Conservation (phyloP, 306 rosid species). For the Acacia crassicarpa region DNA sequence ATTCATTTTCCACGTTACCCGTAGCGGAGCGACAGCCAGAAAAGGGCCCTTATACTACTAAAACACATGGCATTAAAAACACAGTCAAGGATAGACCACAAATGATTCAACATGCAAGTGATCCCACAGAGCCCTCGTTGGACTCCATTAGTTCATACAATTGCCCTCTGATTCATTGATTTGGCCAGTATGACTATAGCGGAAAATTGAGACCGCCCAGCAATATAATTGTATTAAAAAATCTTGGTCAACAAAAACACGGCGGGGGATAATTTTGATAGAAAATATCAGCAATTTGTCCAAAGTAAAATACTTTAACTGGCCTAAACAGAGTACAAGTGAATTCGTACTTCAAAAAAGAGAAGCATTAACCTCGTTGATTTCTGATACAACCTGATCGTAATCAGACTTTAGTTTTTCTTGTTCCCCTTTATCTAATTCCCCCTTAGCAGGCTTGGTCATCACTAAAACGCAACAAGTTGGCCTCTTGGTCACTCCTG, state of each 20-base stretch:
- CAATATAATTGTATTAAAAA: background rate
- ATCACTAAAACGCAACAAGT: constrained; percentile 86
- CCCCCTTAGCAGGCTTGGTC: constrained; percentile 87
- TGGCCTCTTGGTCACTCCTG: constrained; percentile 97
- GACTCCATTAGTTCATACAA: background rate
- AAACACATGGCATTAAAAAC: background rate
- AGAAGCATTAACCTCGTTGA: constrained; percentile 52
- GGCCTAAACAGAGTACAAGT: constrained; percentile 6
- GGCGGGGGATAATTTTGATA: constrained; percentile 7
- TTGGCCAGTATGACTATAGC: background rate
- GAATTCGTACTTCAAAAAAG: constrained; percentile 53
- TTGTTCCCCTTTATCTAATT: constrained; percentile 57
- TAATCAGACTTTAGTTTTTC: constrained; percentile 73
- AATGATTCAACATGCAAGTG: background rate
- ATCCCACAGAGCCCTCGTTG: background rate
- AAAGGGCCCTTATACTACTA: background rate
- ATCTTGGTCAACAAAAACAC: too few relatives aligned
- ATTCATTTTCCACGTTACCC: background rate
- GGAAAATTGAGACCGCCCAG: background rate
- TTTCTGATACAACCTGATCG: constrained; percentile 66
- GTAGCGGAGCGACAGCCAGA: background rate
- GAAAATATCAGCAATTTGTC: constrained; percentile 11
- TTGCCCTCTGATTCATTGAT: background rate
- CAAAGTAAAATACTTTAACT: constrained; percentile 19
- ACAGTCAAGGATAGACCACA: background rate